A percentile compares a stretch with the other conserved stretches of the same genome.
These are phyloP conservation scores for Hirschioporus abietinus DNA, from an alignment of 768 basidiomycete species.

Conservation along the genomic window DNA sequence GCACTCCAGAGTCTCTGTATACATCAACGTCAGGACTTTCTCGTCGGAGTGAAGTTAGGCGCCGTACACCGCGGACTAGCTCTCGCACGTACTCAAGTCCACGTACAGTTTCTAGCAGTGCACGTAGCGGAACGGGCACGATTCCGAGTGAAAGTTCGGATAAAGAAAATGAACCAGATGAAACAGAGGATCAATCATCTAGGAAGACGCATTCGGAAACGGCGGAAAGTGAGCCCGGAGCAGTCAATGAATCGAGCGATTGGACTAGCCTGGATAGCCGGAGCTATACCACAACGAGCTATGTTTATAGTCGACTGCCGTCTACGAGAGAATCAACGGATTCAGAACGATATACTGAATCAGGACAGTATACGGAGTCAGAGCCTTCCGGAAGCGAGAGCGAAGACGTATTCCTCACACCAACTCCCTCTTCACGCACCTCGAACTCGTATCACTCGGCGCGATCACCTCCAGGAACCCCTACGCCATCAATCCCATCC, in stretches of 20 bases:
- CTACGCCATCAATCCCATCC: conserved; percentile 12
- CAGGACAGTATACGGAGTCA: background rate
- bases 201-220: background rate
- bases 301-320: background rate
- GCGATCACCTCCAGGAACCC: background rate
- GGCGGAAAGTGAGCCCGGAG: background rate
- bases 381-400: conserved; percentile 22
- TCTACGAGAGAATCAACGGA: background rate
- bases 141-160: conserved; percentile 43
- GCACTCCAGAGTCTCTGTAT: conserved; percentile 2
- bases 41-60: conserved; percentile 51
- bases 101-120: conserved; percentile 36
- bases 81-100: conserved; percentile 21
- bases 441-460: conserved; percentile 14
- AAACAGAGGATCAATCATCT: background rate
- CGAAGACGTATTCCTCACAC: conserved; percentile 21
- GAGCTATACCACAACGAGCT: background rate
- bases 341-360: background rate
- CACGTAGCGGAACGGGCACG: conserved; percentile 22
- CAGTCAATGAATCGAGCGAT: background rate
- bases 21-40: conserved; percentile 32
- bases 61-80: conserved; percentile 35
- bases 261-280: background rate
- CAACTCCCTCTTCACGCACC: conserved; percentile 15
- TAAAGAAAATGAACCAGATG: conserved; percentile 42